Percentiles rank a stretch among this genome's conserved stretches.
phyloP scores from a whole-genome alignment of 495 filamentous ascomycete genomes.

The Lasiosphaeriaceae sp. region DNA sequence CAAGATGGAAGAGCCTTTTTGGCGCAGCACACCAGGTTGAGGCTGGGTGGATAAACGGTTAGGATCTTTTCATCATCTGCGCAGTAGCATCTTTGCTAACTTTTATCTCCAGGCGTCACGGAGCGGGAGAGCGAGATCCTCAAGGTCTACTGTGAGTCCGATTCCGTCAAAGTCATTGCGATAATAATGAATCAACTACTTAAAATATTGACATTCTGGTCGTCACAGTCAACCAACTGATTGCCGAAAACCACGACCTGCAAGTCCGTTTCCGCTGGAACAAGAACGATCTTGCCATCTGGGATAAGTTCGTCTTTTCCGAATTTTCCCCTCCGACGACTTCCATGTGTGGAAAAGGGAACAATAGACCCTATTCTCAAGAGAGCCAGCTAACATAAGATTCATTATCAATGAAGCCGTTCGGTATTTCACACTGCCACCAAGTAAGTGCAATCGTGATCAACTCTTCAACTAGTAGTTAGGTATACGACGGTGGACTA shows the following conservation, averaged over 20 bases:
- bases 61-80: too few species aligned
- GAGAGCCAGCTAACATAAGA: constrained; percentile 4
- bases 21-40: constrained; percentile 53
- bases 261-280: constrained; percentile 67
- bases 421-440: constrained; percentile 63
- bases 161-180: too few species aligned
- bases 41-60: constrained; percentile 56
- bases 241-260: constrained; percentile 69
- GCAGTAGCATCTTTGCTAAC: too few species aligned
- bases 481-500: too few species aligned
- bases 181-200: too few species aligned
- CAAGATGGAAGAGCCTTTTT: constrained; percentile 69
- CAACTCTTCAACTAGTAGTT: too few species aligned
- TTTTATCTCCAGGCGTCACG: constrained; percentile 38
- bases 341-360: background rate
- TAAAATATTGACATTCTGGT: too few species aligned
- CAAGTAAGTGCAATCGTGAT: constrained; percentile 24
- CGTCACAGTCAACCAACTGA: constrained; percentile 49
- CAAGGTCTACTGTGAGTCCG: constrained; percentile 55
- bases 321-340: background rate
- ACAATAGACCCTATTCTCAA: too few species aligned
- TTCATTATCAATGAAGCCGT: constrained; percentile 32
- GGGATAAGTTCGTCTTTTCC: constrained; percentile 50
- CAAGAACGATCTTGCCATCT: constrained; percentile 60
- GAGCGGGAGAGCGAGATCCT: constrained; percentile 57